Evolutionary conservation across 106 monocot species (phyloP), one percentile per base, ranked within the genome.

Genomic region (Dactylorhiza incarnata): DNA sequence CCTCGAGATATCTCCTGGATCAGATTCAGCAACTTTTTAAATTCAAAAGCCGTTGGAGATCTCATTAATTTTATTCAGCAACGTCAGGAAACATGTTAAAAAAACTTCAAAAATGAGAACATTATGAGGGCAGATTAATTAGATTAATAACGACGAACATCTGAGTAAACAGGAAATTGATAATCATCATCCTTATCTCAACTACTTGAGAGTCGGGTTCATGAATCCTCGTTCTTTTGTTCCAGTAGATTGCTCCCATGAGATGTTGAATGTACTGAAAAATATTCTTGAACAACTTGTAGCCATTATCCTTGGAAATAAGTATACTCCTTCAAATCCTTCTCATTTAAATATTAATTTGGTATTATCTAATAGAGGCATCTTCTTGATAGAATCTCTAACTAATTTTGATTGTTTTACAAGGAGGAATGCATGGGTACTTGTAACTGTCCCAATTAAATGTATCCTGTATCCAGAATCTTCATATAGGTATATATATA

Each of bases 1-100:
- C 83, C 50, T 93, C 96, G 81, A 97, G 78, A 74, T 93, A 97
- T 80, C 72, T 91, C 93, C 96, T 97, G 80, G 72, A 74, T 9
- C 4, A n/a, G 69, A 69, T 69, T 69, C 45, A 69, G 68, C 25
- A 45, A n/a, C 17, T 69, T 69, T 6, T 69, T 69, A 24, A 65
- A 65, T 14, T 10, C 24, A 29, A 65, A 0, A 65, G 29, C 4
- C 65, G 29, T 29, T 65, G 14, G 29, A 13, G 29, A 65, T 10
- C 37, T 37, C 29, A 65, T 65, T 37, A 65, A 65, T 29, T 29
- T 29, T 65, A 26, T 65, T 29, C 65, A 26, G 12, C 26, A 29
- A 65, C 12, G 9, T 29, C 22, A 12, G 19, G 4, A 20, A 58
- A 19, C 19, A 7, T 58, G 58, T 58, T 58, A 19, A 58, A 58